Evolutionary conservation across 2,329 filamentous ascomycete species (phyloP).

Genomic region (Sporothrix euskadiensis): DNA sequence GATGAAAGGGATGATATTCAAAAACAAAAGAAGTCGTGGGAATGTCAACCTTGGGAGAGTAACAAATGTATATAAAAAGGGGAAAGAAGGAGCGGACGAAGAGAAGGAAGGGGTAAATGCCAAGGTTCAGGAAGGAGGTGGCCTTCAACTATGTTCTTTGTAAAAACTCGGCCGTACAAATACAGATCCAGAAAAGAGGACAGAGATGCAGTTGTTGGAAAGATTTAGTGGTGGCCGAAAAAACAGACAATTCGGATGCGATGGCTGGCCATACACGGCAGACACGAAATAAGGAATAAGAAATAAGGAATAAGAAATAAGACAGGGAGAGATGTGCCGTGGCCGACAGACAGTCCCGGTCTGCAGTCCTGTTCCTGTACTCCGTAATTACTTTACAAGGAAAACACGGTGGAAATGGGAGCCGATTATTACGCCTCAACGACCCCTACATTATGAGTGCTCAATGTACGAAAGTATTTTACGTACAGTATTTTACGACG

Average conservation of each 20-base stretch:
- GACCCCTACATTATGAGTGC: neutral
- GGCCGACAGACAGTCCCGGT: neutral
- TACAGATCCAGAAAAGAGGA: neutral
- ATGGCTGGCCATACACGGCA: too few species aligned
- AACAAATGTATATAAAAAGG: neutral
- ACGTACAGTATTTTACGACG: too few species aligned
- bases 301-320: conserved; percentile 7
- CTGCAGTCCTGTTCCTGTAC: too few species aligned
- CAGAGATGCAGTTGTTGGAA: neutral
- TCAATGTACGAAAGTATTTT: too few species aligned
- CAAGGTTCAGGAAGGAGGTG: neutral
- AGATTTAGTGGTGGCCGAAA: neutral
- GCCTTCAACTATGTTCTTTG: neutral
- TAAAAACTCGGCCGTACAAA: too few species aligned
- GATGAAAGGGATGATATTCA: neutral
- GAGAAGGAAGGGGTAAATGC: neutral
- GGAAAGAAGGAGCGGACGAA: neutral
- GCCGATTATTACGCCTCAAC: neutral
- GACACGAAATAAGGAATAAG: neutral
- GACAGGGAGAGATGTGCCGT: neutral
- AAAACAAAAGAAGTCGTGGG: neutral
- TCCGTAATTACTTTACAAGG: too few species aligned
- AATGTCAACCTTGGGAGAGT: neutral
- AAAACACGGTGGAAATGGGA: conserved; percentile 18
- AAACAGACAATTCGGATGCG: neutral